A percentile compares a stretch with the other conserved stretches of the same genome.
These are phyloP conservation scores for Botrytis sinoallii DNA, from an alignment of 2,329 filamentous ascomycete species.

Conservation along the genomic window DNA sequence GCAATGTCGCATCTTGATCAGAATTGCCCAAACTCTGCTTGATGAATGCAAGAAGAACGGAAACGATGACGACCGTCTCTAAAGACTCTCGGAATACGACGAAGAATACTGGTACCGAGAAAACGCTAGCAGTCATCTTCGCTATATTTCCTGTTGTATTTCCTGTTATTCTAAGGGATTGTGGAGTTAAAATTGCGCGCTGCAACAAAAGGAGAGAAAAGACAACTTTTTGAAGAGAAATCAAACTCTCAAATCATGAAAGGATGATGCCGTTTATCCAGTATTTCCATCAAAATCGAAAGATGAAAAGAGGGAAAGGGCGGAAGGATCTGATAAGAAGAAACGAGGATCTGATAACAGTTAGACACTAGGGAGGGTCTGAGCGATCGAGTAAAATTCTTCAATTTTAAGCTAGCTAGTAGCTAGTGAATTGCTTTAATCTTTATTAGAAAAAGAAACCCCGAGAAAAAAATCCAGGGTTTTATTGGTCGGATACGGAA, in stretches of 20 bases:
- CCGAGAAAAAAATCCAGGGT: neutral
- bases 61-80: slow-evolving; percentile 81
- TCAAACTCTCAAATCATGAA: neutral
- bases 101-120: slow-evolving; percentile 81
- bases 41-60: slow-evolving; percentile 79
- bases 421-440: neutral
- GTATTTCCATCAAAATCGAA: neutral
- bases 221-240: neutral
- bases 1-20: slow-evolving; percentile 56
- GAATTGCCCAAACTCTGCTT: slow-evolving; percentile 73
- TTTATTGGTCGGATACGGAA: neutral
- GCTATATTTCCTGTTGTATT: neutral
- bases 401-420: neutral
- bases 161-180: neutral
- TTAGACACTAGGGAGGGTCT: neutral
- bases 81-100: slow-evolving; percentile 84
- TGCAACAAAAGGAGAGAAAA: neutral
- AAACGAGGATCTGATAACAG: slow-evolving; percentile 19
- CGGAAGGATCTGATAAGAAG: neutral
- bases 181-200: neutral
- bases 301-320: neutral
- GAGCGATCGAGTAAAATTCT: neutral
- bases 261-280: neutral
- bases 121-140: slow-evolving; percentile 63
- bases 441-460: neutral